Evolutionary conservation across 768 basidiomycete genomes (phyloP), one percentile per base, ranked within the genome.

Genomic region (Mycena maculata): DNA sequence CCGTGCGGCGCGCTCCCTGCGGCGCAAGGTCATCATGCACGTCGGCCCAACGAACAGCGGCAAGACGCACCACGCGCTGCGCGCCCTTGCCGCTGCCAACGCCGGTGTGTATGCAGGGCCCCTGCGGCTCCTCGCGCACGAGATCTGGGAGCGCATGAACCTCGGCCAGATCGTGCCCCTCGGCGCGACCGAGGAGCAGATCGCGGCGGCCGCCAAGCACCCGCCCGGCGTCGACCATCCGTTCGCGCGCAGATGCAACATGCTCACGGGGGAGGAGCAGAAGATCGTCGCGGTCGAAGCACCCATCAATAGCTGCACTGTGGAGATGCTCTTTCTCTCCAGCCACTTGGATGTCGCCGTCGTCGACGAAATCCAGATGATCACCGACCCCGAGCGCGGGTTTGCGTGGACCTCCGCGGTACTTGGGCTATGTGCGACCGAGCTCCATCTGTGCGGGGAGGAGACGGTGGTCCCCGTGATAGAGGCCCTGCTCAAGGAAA

Each of bases 31-130:
- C 71, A 91, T 96, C 76, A 90, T 99, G 84, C 97, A 99, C 73
- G 95, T 99, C 42, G 98, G 97, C 0, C 98, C 98, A 0, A 99
- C 98, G 25, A 99, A 99, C 78, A 94, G 93, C 68, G 98, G 97
- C 31, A 99, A 99, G 81, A 99, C 97, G 0, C 90, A 99, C 74
- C 90, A 92, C 73, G 98, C 97, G 0, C 81, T 99, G 11, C 90
- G 94, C 47, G 94, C 96, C 0, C 86, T 99, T 2, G 93, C 95
- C 0, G 87, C 89, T 5, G 89, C 96, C 0, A 73, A 76, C 1
- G 80, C 81, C 0, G 98, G 96, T 7, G 84, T 92, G 4, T 99
- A 98, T 72, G 95, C 94, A 0, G 96, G 96, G 0, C 98, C 97
- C 0, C 83, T 99, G 7, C 87, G 97, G 22, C 85, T 99, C 41